These are phyloP conservation scores for Aquilaria agallochum DNA, from an alignment of 441 rosid genomes.

Conservation along the genomic window DNA sequence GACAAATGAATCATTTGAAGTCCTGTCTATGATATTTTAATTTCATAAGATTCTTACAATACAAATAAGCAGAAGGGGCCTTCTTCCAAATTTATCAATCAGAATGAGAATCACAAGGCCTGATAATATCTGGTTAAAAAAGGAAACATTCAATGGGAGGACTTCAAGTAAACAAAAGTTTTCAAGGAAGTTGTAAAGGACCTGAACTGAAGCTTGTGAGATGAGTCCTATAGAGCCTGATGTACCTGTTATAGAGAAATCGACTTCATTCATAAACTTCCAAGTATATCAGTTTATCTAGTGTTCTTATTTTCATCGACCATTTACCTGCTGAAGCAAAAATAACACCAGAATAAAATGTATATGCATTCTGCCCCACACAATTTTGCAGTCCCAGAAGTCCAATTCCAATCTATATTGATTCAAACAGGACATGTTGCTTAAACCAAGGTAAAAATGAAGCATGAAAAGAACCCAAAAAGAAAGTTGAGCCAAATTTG, in stretches of 20 bases:
- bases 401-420: slow-evolving; percentile 54
- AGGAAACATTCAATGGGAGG: not conserved
- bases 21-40: not conserved
- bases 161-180: not conserved
- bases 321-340: slow-evolving; percentile 47
- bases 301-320: not conserved
- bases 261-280: not conserved
- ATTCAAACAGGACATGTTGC: not conserved
- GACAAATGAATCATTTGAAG: not conserved
- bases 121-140: not conserved
- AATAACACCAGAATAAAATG: slow-evolving; percentile 43
- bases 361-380: slow-evolving; percentile 46
- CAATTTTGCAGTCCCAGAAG: slow-evolving; percentile 48
- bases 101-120: slow-evolving; percentile 15
- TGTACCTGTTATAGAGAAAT: slow-evolving; percentile 21
- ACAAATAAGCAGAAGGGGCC: slow-evolving; percentile 32
- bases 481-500: not conserved
- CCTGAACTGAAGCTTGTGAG: slow-evolving; percentile 39
- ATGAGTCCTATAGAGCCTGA: slow-evolving; percentile 36
- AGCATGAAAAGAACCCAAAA: not conserved
- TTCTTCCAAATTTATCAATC: slow-evolving; percentile 12
- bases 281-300: not conserved
- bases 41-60: not conserved
- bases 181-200: slow-evolving; percentile 2
- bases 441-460: not conserved